These are phyloP conservation scores for Didymella exigua DNA, from an alignment of 2,329 filamentous ascomycete genomes.

Conservation along the genomic window DNA sequence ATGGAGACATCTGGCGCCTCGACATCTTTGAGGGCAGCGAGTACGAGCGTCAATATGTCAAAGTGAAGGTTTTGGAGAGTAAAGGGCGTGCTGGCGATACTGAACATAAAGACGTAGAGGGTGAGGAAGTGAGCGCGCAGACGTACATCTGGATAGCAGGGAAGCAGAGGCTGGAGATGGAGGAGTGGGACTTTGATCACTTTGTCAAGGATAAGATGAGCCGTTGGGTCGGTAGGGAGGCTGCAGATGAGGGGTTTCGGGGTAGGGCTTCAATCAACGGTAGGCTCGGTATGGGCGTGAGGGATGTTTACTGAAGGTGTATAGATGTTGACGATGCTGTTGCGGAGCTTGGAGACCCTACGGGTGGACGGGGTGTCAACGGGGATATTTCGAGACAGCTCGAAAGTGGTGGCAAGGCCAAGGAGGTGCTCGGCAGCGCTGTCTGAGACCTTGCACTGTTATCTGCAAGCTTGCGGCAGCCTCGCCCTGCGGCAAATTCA, in stretches of 20 bases:
- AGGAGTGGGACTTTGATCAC: constrained; percentile 86
- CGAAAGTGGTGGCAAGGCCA: constrained; percentile 21
- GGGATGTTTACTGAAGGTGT: constrained; percentile 1
- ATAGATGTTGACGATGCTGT: constrained; percentile 55
- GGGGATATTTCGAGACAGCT: constrained; percentile 50
- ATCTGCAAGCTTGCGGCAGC: not conserved
- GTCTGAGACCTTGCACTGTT: constrained; percentile 27
- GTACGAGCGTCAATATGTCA: constrained; percentile 64
- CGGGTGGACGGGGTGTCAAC: constrained; percentile 52
- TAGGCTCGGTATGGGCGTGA: constrained; percentile 6
- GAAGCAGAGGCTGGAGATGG: constrained; percentile 63
- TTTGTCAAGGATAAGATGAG: constrained; percentile 78
- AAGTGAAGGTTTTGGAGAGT: constrained; percentile 50
- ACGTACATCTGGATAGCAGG: constrained; percentile 60
- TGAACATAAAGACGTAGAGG: constrained; percentile 34
- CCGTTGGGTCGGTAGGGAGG: constrained; percentile 58
- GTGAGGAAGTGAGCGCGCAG: constrained; percentile 51
- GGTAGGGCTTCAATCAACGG: constrained; percentile 47
- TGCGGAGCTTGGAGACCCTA: constrained; percentile 48
- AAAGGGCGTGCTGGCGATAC: constrained; percentile 23
- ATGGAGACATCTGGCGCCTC: constrained; percentile 74
- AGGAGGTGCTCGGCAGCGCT: constrained; percentile 36
- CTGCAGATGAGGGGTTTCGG: constrained; percentile 53
- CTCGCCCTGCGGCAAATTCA: not conserved
- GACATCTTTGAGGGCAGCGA: constrained; percentile 82